phyloP scores from a whole-genome alignment of 164 flowering plant genomes.

The Saururus chinensis region DNA sequence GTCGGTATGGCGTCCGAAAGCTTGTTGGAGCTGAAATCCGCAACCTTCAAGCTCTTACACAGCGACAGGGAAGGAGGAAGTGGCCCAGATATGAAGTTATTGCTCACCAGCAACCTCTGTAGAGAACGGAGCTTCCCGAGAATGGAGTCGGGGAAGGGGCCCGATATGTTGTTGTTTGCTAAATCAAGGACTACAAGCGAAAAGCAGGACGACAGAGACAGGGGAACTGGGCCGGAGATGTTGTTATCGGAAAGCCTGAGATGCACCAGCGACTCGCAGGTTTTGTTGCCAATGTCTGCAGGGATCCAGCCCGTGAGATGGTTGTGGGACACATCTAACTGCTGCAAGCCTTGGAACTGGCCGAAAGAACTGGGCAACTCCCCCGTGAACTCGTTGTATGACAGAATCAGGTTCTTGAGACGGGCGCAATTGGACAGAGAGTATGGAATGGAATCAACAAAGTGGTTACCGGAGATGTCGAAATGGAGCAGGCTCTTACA shows the following conservation, averaged over 20 bases:
- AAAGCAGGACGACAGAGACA: conserved; percentile 44
- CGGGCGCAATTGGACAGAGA: conserved; percentile 50
- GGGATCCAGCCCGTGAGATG: conserved; percentile 60
- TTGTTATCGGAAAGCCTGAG: conserved; percentile 51
- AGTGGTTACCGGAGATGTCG: conserved; percentile 50
- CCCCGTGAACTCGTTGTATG: conserved; percentile 40
- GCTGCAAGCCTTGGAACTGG: conserved; percentile 35
- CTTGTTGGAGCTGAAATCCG: conserved; percentile 71
- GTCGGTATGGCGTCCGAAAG: conserved; percentile 59
- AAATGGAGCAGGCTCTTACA: conserved; percentile 46
- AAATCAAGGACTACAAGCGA: conserved; percentile 51
- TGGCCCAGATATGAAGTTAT: conserved; percentile 53
- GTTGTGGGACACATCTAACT: conserved; percentile 59
- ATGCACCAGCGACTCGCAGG: conserved; percentile 47
- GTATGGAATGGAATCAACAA: conserved; percentile 37
- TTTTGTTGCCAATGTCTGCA: conserved; percentile 31
- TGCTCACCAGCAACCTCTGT: conserved; percentile 47
- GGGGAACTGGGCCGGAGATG: conserved; percentile 56
- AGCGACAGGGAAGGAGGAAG: conserved; percentile 50
- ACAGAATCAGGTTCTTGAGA: conserved; percentile 36
- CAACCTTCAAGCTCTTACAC: conserved; percentile 36
- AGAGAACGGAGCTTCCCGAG: conserved; percentile 38
- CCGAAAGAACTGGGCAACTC: conserved; percentile 45
- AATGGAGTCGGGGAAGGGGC: conserved; percentile 48
- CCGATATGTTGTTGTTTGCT: conserved; percentile 67